Conservation (phyloP, 2,329 filamentous ascomycete species). For the Penicillium sp. region DNA sequence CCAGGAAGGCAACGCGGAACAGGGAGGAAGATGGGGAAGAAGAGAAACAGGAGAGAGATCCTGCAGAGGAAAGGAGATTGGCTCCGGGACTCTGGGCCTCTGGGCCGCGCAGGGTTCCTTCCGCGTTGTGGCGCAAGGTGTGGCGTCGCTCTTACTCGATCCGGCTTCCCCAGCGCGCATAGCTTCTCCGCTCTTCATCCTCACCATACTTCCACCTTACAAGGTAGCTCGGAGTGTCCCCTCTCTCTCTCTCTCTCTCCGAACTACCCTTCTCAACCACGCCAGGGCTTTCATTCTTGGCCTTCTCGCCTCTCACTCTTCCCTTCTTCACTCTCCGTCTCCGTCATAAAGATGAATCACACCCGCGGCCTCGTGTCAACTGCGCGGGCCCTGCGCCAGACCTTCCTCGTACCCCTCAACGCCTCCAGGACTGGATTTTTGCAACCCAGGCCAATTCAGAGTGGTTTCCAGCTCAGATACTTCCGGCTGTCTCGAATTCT, state of each 20-base stretch:
- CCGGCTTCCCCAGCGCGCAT: slow-evolving; percentile 14
- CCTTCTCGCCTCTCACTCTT: background rate
- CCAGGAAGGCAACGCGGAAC: slow-evolving; percentile 21
- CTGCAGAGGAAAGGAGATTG: slow-evolving; percentile 25
- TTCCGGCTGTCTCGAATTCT: slow-evolving; percentile 21
- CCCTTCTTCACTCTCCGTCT: too few species aligned
- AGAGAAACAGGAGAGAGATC: slow-evolving; percentile 10
- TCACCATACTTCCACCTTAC: background rate
- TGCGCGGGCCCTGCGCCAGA: slow-evolving; percentile 36
- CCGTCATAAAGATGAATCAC: slow-evolving; percentile 34
- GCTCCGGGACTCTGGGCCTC: too few species aligned
- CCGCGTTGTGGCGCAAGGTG: slow-evolving; percentile 29
- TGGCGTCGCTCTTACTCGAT: slow-evolving; percentile 25
- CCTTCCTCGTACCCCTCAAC: slow-evolving; percentile 31
- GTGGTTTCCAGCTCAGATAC: slow-evolving; percentile 18
- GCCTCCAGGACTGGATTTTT: slow-evolving; percentile 18
- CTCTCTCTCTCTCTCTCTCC: background rate
- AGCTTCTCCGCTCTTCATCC: too few species aligned
- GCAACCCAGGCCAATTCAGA: slow-evolving; percentile 10
- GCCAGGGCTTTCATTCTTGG: too few species aligned
- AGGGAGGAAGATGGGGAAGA: slow-evolving; percentile 10
- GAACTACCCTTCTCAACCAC: background rate
- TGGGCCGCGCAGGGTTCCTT: too few species aligned
- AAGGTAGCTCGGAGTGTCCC: too few species aligned
- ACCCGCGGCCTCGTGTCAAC: slow-evolving; percentile 38